Conservation (phyloP, 208 protist genomes). For the Crithidia acanthocephali region DNA sequence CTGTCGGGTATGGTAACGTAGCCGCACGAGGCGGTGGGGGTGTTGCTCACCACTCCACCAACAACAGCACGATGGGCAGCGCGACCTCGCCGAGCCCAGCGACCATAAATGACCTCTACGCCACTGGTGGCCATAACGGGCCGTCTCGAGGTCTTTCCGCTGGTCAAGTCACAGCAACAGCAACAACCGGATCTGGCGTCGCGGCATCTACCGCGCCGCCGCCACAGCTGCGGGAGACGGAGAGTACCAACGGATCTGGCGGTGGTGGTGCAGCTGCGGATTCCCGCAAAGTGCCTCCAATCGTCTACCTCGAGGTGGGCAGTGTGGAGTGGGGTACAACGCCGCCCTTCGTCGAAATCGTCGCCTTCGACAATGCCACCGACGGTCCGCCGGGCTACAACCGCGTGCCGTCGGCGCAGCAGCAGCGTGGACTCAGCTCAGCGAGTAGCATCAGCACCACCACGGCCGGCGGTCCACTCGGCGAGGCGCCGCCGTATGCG, state of each 20-base stretch:
- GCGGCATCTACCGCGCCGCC: background rate
- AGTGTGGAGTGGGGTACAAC: constrained; percentile 73
- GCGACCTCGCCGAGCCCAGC: background rate
- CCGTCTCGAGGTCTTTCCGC: background rate
- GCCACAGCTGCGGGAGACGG: background rate
- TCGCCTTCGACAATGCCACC: constrained; percentile 66
- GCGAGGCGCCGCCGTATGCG: constrained; percentile 6
- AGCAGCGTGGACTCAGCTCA: constrained; percentile 1
- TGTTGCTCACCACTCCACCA: background rate
- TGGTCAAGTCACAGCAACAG: background rate
- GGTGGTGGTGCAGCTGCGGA: background rate
- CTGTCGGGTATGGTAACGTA: background rate
- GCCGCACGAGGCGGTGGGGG: background rate
- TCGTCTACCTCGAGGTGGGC: constrained; percentile 61
- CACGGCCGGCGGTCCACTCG: background rate
- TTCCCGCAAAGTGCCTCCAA: constrained; percentile 21
- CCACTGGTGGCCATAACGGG: background rate
- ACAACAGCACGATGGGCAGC: background rate
- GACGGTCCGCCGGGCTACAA: constrained; percentile 26
- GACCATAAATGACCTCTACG: background rate
- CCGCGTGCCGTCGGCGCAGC: background rate
- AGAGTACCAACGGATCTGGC: background rate
- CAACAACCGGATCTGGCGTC: background rate
- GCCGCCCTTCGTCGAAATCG: constrained; percentile 72
- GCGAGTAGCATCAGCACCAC: background rate